These are phyloP conservation scores for Lolium rigidum DNA, from an alignment of 176 grass and related monocot genomes.

Conservation along the genomic window DNA sequence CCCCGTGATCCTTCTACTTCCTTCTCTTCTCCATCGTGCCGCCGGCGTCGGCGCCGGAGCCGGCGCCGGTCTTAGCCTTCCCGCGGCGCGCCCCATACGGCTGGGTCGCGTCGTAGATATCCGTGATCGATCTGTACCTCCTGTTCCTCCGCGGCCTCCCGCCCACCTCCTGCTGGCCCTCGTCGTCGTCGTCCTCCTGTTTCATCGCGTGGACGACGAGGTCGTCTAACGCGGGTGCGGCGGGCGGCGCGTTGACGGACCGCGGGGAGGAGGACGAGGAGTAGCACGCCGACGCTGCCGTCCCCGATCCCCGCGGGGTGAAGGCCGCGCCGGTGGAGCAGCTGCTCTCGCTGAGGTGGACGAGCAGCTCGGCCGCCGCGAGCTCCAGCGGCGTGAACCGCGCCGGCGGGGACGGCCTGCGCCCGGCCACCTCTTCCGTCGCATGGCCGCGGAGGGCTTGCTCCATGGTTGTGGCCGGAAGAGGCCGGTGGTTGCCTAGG, in stretches of 20 bases:
- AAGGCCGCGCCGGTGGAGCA: conserved; percentile 6
- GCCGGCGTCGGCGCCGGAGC: background rate
- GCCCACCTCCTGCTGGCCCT: conserved; percentile 42
- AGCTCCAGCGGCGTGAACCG: conserved; percentile 67
- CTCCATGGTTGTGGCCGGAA: conserved; percentile 28
- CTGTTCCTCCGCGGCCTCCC: conserved; percentile 50
- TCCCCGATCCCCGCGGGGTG: background rate
- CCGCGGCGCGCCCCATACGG: conserved; percentile 17
- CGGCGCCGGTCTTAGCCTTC: background rate
- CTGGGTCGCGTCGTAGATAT: conserved; percentile 56
- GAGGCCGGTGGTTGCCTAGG: background rate
- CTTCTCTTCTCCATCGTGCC: conserved; percentile 3
- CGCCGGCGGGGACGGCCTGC: background rate
- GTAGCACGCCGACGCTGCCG: conserved; percentile 16
- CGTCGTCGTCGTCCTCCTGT: background rate
- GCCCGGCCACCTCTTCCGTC: background rate
- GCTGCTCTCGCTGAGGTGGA: conserved; percentile 88
- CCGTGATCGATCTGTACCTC: conserved; percentile 57
- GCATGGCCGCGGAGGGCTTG: background rate
- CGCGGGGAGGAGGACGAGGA: conserved; percentile 34
- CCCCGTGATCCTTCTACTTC: conserved; percentile 4
- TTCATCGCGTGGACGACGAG: background rate
- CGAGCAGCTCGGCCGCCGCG: conserved; percentile 70
- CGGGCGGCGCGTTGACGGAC: conserved; percentile 31
- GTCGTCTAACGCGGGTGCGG: background rate